Base-by-base conservation (phyloP, 371 early-diverging fungal species). In the Vairimorpha necatrix region DNA sequence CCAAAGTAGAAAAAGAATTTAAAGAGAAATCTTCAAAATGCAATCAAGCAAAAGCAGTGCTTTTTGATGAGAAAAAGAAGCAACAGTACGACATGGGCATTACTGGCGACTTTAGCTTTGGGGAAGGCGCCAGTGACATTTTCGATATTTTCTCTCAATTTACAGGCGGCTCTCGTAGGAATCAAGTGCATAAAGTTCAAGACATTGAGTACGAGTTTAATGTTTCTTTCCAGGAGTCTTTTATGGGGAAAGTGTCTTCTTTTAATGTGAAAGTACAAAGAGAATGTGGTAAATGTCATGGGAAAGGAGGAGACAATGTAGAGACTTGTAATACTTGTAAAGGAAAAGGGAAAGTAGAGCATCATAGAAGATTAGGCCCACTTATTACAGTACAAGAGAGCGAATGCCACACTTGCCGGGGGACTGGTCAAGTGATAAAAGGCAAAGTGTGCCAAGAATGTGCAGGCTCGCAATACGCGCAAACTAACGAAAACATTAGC, bases 61-160 rank as follows among this genome's bases (percentile, higher is more conserved):
- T 85, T 22, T 68, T 56, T 34, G 74, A 80, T 34, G 76, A 74
- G 46, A 68, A 82, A 61, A 85, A 82, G 65, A 83, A 76, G 60
- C 34, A 71, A 33, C 32, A 65, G 50, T 85, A 85, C 53, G 85
- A 85, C 63, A 48, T 53, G 32, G 85, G 85, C 6, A 69, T 71
- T 39, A 2, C 58, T 26, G 78, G 74, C 13, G 72, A 74, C 16
- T 66, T 47, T 46, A 63, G 62, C 38, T 61, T 53, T 13, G 32
- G 42, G 11, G 54, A 68, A 18, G 67, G 68, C 14, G 74, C 71
- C 0, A 67, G 65, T 39, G 82, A 71, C 20, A 69, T 84, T 14
- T 84, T 79, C 50, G 81, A 82, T 63, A 73, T 83, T 38, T 83
- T 85, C 63, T 48, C 67, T 20, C 47, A 74, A 39, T 69, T 75